These are phyloP conservation scores for Ceriops decandra DNA, from an alignment of 345 rosid genomes.

Conservation along the genomic window DNA sequence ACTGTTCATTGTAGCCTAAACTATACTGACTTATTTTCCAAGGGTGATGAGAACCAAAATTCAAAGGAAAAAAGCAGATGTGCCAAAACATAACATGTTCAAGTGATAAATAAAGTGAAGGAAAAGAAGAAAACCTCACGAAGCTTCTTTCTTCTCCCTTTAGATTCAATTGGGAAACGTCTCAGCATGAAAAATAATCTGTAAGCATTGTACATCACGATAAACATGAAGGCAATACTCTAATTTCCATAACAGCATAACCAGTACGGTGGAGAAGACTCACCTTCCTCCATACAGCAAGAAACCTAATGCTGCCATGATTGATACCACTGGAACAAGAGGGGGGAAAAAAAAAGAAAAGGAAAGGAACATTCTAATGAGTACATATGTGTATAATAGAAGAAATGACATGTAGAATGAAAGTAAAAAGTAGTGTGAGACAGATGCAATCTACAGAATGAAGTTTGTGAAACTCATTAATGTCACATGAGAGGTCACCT, in stretches of 20 bases:
- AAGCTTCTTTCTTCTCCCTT: slow-evolving; percentile 97
- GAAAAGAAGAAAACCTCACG: slow-evolving; percentile 58
- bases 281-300: slow-evolving; percentile 98
- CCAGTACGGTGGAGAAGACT: slow-evolving; percentile 14
- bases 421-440: not conserved
- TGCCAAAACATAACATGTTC: too few relatives aligned
- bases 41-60: too few relatives aligned
- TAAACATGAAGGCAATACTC: not conserved
- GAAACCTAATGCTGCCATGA: slow-evolving; percentile 88
- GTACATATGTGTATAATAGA: slow-evolving; percentile 11
- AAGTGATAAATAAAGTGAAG: too few relatives aligned
- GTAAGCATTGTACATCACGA: slow-evolving; percentile 14
- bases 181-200: slow-evolving; percentile 94
- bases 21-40: too few relatives aligned
- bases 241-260: slow-evolving; percentile 5
- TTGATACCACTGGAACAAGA: slow-evolving; percentile 70
- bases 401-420: slow-evolving; percentile 4
- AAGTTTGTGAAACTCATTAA: slow-evolving; percentile 5
- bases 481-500: slow-evolving; percentile 38
- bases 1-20: too few relatives aligned
- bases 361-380: too few relatives aligned
- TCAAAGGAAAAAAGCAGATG: too few relatives aligned
- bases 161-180: slow-evolving; percentile 95
- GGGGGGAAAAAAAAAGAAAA: not conserved
- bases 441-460: slow-evolving; percentile 8